Base-by-base conservation (phyloP, 306 rosid genomes). In the Inga laurina region DNA sequence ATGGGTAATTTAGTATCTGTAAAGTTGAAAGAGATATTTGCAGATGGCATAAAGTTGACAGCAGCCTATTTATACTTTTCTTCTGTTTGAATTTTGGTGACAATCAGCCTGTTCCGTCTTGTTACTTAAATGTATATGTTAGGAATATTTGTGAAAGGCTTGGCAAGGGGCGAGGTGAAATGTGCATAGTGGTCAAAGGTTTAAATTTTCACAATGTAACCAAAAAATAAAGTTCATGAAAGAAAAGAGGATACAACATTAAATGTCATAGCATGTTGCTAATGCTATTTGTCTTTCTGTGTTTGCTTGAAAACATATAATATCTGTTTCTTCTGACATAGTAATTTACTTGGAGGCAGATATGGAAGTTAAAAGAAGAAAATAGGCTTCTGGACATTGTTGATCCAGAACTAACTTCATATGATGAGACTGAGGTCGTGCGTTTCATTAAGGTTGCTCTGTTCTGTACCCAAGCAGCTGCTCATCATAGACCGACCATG, bases 401-500 rank as follows among this genome's bases (percentile, higher is more conserved):
- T 41, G 97, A 95, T 89, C 82, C 93, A 30, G 98, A 88, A 74
- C 74, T 93, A 86, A 61, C 78, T 2, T 82, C 74, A 0, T 89
- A 90, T 73, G 90, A 93, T 1, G 88, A 88, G 77, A 79, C 22
- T 0, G 92, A 92, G 86, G 94, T 89, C 74, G 41, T 84, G 76
- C 89, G 93, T 81, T 93, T 87, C 85, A 90, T 92, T 21, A 84
- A 84, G 78, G 92, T 93, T 72, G 98, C 93, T 45, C 84, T 95
- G 37, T 95, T 95, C 79, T 93, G 99, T 82, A 95, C 98, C 19
- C 99, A 92, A 89, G 88, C 90, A 8, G 77, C 88, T 52, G 88
- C 93, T 39, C 84, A 89, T 14, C 98, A 91, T 61, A 89, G 99
- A 74, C 99, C 99, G 2, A 75, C 79, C 79, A 95, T 95, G 96